Base-by-base conservation (phyloP, 169 alveolate genomes). In the Plasmodium billcollinsi region DNA sequence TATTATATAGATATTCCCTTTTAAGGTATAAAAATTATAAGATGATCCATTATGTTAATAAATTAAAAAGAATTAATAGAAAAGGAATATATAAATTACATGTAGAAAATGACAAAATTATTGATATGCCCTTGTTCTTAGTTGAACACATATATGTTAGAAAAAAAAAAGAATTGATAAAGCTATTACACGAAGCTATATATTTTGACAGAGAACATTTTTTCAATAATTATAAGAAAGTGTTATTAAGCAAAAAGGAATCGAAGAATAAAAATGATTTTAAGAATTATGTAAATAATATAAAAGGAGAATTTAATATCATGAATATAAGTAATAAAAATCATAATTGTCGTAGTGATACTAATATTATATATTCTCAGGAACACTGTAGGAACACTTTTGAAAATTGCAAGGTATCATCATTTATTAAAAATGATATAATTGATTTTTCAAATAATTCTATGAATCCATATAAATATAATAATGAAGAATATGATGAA, bases 71-170 rank as follows among this genome's bases (percentile, higher is more conserved):
- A 5, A 56, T 56, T 18, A 86, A 63, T 67, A 86, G 63, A 61
- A 86, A 47, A 70, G 54, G n/a, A 61, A 59, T 86, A 43, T 86
- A 86, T 45, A 86, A 72, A 29, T 54, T 86, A 47, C 88, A 71
- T 20, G 15, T 86, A n/a, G 88, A 86, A 45, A 86, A 86, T 86
- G 92, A 86, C 62, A 86, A 86, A 72, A 58, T 86, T 24, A 73
- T 70, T 21, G 76, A 59, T 3, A 86, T 86, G 92, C 92, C 92
- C 6, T 59, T 86, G 92, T 86, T 86, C 29, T 66, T 86, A 29
- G 88, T 47, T 14, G 92, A 86, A n/a, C 20, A 49, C 18, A 20
- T 86, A 52, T 86, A 59, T 86, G n/a, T 86, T 12, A 65, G 88
- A 54, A 86, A 39, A 54, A 86, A 54, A 86, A 54, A 61, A 61